Base-by-base conservation (phyloP, 768 basidiomycete species). In the Collybiopsis luxurians region DNA sequence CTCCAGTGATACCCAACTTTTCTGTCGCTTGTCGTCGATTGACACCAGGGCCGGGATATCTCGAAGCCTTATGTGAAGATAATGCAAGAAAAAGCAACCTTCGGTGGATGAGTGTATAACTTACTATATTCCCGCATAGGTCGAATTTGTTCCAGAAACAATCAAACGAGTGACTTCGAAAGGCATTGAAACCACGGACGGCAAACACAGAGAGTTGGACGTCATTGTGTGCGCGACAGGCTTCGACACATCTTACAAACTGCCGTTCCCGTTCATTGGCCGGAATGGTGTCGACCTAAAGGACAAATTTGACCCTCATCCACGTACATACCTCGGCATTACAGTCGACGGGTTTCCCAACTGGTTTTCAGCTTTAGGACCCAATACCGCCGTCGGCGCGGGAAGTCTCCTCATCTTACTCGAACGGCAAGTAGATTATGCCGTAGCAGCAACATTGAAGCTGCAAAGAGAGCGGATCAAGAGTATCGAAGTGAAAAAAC, bases 281-380 rank as follows among this genome's bases (percentile, higher is more conserved):
- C 79, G 82, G 12, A 68, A 74, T 21, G 84, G 85, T 2, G 61
- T 76, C 9, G 73, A 79, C 51, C 69, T 89, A 4, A 75, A 76
- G 52, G 75, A 81, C n/a, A 77, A 77, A 54, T 85, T 81, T 67
- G 72, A 67, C 1, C 82, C 84, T 2, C 74, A 82, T 60, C 83
- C 86, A 2, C 67, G 68, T 11, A 79, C 82, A 3, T 89, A 89
- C 66, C 73, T 89, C 5, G 74, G 80, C 6, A 64, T 87, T 30
- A 77, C 80, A 21, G 76, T 82, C 19, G 81, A 85, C 46, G 83
- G 81, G 7, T 87, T 87, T 68, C 87, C 87, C n/a, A 88, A 86
- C 67, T 82, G 79, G 78, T 87, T 87, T 73, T 72, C 78, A 53
- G 64, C 71, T 19, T 62, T 81, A 10, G 85, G 86, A 0, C 85